Evolutionary conservation across 495 filamentous ascomycete species (phyloP), one percentile per base, ranked within the genome.

Genomic region (Baudoinia panamericana): DNA sequence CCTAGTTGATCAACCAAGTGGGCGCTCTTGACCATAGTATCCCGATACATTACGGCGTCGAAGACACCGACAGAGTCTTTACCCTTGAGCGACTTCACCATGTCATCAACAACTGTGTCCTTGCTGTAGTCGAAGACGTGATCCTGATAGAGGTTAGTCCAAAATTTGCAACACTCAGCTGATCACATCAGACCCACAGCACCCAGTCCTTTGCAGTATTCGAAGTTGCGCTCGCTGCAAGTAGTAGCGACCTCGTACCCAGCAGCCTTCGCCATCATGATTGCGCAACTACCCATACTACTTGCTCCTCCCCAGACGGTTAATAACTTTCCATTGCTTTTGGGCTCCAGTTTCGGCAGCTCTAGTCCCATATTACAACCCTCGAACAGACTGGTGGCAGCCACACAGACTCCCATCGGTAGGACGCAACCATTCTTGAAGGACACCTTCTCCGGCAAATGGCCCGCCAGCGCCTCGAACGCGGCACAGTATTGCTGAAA

Each of bases 261-360:
- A 4, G 53, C 42, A 10, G 50, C 53, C 3, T 9, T 39, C 0
- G 51, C 53, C 10, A 55, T 31, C 35, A 56, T 53, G 13, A 58
- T 56, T 5, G 43, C 55, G 31, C 43, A 43, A 18, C 50, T 41
- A 3, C 55, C 55, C 4, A 58, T 50, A 34, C 50, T 52, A 1
- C 53, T 45, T 9, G 22, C 29, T 3, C 53, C 55, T 9, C 53
- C 55, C 55, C 55, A 58, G n/a, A 58, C 29, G 2, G 56, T n/a
- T 6, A 58, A 1, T 0, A 32, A 28, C 34, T 50, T 46, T 7
- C 34, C 33, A 1, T 20, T 35, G 1, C n/a, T 1, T n/a, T 38
- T 28, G 12, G 30, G 4, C n/a, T 33, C n/a, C 1, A 40, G 8
- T 17, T 43, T 16, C n/a, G 55, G 55, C 12, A 33, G 27, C 8